A percentile compares a stretch with the other conserved stretches of the same genome.
Evolutionary conservation across 2,329 filamentous ascomycete species (phyloP).

Genomic region (Arthrobotrys entomopaga): DNA sequence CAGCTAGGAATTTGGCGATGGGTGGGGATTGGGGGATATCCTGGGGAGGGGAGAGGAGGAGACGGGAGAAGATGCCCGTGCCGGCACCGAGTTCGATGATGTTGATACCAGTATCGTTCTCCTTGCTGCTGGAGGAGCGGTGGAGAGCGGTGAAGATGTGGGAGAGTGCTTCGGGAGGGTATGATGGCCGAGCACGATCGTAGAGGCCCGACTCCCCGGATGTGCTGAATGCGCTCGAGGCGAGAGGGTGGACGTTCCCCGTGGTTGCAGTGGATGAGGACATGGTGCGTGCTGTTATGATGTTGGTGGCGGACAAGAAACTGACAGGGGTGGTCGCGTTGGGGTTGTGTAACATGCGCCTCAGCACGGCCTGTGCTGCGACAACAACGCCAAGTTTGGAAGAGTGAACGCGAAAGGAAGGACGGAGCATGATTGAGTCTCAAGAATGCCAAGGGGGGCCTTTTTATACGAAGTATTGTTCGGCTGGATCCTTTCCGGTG

Average conservation of each 20-base stretch:
- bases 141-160: slow-evolving; percentile 37
- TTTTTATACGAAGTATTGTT: too few species aligned
- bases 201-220: slow-evolving; percentile 52
- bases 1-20: slow-evolving; percentile 27
- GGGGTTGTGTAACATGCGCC: slow-evolving; percentile 11
- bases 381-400: not conserved
- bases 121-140: not conserved
- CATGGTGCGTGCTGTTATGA: not conserved
- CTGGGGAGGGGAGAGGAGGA: slow-evolving; percentile 26
- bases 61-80: slow-evolving; percentile 44
- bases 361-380: slow-evolving; percentile 4
- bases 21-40: slow-evolving; percentile 1
- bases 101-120: slow-evolving; percentile 15
- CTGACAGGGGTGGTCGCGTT: not conserved
- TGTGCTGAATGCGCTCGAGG: slow-evolving; percentile 33
- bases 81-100: slow-evolving; percentile 49
- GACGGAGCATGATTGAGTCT: slow-evolving; percentile 7
- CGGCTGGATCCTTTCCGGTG: slow-evolving; percentile 14
- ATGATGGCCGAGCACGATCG: slow-evolving; percentile 41
- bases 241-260: slow-evolving; percentile 34
- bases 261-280: not conserved
- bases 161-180: slow-evolving; percentile 29
- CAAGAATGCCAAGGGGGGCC: not conserved
- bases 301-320: not conserved
- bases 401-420: not conserved